Evolutionary conservation across 768 basidiomycete species (phyloP).

Genomic region (Boletus reticulatus): DNA sequence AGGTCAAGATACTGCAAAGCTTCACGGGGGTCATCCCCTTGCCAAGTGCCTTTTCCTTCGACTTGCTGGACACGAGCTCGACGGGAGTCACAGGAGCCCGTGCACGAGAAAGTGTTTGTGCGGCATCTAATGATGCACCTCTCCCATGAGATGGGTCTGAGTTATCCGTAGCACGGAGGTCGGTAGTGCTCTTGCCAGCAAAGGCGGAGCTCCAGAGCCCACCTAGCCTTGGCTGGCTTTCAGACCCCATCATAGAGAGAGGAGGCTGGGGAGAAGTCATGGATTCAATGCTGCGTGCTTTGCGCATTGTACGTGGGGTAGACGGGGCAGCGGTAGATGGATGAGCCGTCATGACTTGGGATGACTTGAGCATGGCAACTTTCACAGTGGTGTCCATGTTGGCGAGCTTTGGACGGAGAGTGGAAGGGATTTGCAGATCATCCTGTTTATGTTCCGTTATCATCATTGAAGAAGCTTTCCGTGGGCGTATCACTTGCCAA

Average conservation of each 20-base stretch:
- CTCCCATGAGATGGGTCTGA: constrained; percentile 47
- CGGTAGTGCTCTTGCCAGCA: constrained; percentile 31
- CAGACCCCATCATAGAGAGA: constrained; percentile 38
- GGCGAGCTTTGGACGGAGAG: constrained; percentile 71
- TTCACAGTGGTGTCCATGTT: constrained; percentile 86
- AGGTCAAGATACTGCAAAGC: constrained; percentile 64
- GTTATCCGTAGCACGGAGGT: constrained; percentile 24
- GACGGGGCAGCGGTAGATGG: constrained; percentile 36
- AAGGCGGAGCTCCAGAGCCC: constrained; percentile 25
- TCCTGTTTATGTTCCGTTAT: constrained; percentile 48
- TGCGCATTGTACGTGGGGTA: constrained; percentile 60
- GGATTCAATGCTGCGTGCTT: constrained; percentile 72
- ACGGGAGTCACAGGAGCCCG: constrained; percentile 44
- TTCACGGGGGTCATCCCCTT: constrained; percentile 62
- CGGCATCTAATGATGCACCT: constrained; percentile 60
- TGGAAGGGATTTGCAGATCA: constrained; percentile 83
- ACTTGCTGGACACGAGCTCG: constrained; percentile 36
- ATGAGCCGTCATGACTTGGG: constrained; percentile 55
- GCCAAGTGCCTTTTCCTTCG: constrained; percentile 51
- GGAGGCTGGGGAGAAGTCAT: constrained; percentile 50
- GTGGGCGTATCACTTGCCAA: constrained; percentile 49
- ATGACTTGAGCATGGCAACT: constrained; percentile 89
- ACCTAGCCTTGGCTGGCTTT: constrained; percentile 27
- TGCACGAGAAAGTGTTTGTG: constrained; percentile 51
- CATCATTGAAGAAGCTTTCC: background rate